Evolutionary conservation across 345 rosid species (phyloP), one percentile per base, ranked within the genome.

Genomic region (Microcos paniculata): DNA sequence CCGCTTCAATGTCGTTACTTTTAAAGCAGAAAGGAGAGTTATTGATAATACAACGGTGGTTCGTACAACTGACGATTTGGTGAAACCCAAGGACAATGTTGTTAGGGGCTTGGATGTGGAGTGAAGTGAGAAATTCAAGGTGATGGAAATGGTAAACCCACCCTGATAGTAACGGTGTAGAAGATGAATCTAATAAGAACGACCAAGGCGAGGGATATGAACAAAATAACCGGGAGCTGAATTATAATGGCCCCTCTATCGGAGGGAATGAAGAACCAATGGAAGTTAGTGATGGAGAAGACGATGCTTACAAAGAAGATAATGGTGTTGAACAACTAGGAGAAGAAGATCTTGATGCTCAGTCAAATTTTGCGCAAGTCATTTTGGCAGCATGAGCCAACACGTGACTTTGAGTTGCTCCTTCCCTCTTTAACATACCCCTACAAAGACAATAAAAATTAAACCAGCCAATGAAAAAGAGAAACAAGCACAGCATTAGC

Each of bases 281-380:
- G 74, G 97, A 86, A 76, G 88, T 46, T 28, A 85, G 92, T 23
- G 90, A 88, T 12, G 97, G 88, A 46, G 97, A 87, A 24, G 98
- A 71, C 11, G 88, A 83, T 74, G 88, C 62, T 42, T 84, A 72
- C 8, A 88, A 72, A 40, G 81, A 83, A 4, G 83, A 80, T 31
- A 74, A 80, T 23, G 90, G 73, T 18, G 23, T 75, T 23, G 89
- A 83, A 62, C 77, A 65, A 9, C 19, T 76, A 51, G 87, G 59
- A 26, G 86, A 77, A 18, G 85, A 81, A 59, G 87, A 87, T 57
- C 77, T 63, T 6, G 76, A 80, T 68, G 89, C n/a, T n/a, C n/a
- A n/a, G n/a, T n/a, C n/a, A n/a, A n/a, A n/a, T n/a, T n/a, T n/a
- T n/a, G n/a, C n/a, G n/a, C n/a, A n/a, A n/a, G n/a, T n/a, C n/a